phyloP scores from a whole-genome alignment of 2,329 filamentous ascomycete species.

The Aspergillus clavatus region DNA sequence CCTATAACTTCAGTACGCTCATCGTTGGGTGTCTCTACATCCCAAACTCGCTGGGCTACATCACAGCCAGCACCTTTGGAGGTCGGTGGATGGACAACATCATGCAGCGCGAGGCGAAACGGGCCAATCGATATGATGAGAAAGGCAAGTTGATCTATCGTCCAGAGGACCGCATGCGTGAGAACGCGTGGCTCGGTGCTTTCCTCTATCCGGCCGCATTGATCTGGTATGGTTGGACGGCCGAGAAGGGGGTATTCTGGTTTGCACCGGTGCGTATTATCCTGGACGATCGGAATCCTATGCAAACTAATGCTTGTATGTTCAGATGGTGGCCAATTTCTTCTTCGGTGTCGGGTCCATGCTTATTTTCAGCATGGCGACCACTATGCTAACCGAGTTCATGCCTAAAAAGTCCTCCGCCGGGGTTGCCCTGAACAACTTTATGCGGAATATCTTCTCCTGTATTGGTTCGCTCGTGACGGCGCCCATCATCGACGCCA shows the following conservation, averaged over 20 bases:
- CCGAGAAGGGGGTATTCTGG: conserved; percentile 60
- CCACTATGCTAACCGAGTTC: conserved; percentile 82
- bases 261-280: conserved; percentile 44
- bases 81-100: conserved; percentile 76
- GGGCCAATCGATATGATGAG: conserved; percentile 63
- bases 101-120: conserved; percentile 71
- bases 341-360: conserved; percentile 73
- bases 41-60: conserved; percentile 69
- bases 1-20: conserved; percentile 65
- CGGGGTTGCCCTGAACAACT: conserved; percentile 77
- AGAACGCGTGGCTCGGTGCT: conserved; percentile 74
- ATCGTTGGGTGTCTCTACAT: conserved; percentile 73
- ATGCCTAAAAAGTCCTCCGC: conserved; percentile 66
- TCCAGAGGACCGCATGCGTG: conserved; percentile 76
- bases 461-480: conserved; percentile 67
- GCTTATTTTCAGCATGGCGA: conserved; percentile 69
- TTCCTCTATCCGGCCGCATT: conserved; percentile 65
- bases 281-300: too few relatives aligned
- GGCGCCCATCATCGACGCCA: conserved; percentile 63
- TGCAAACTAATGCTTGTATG: conserved; percentile 4
- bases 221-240: conserved; percentile 73
- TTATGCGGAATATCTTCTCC: conserved; percentile 71
- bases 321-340: conserved; percentile 59
- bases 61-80: conserved; percentile 63
- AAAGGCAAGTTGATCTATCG: conserved; percentile 62